Conservation (phyloP, 768 basidiomycete genomes). For the Sistotremastrum suecicum region DNA sequence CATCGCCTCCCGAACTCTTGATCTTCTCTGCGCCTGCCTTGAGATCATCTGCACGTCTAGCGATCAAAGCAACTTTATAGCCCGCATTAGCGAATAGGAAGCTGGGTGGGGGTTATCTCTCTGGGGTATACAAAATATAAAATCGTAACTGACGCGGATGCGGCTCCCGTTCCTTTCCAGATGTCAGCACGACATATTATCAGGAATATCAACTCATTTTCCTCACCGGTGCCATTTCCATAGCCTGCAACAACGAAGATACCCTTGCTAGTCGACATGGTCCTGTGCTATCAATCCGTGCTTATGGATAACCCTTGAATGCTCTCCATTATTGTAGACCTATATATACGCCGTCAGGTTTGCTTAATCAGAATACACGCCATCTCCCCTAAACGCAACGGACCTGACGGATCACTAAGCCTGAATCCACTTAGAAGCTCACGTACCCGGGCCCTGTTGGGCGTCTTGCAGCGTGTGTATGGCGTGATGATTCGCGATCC, state of each 20-base stretch:
- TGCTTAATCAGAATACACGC: no score
- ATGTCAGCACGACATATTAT: constrained; percentile 10
- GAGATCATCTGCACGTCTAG: constrained; percentile 39
- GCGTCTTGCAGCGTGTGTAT: no score
- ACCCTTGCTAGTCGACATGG: no score
- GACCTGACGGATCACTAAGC: no score
- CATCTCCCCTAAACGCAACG: no score
- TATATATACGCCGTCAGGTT: no score
- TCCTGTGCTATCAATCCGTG: no score
- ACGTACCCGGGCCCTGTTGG: no score
- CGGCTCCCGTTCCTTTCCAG: constrained; percentile 36
- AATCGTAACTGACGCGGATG: constrained; percentile 33
- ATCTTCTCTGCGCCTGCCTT: constrained; percentile 40
- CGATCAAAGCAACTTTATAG: constrained; percentile 53
- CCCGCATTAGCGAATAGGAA: constrained; percentile 47
- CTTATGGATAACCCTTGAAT: no score
- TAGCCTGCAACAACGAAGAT: constrained; percentile 47
- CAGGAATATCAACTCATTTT: not conserved
- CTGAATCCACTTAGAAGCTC: no score
- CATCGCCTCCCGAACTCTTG: constrained; percentile 43
- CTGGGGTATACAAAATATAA: not conserved
- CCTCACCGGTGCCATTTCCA: constrained; percentile 25
- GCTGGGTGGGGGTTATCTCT: constrained; percentile 16
- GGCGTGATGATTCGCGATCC: no score
- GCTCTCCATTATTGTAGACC: no score